Evolutionary conservation across 2,329 filamentous ascomycete species (phyloP), one percentile per base, ranked within the genome.

Genomic region (Aspergillus proliferans): DNA sequence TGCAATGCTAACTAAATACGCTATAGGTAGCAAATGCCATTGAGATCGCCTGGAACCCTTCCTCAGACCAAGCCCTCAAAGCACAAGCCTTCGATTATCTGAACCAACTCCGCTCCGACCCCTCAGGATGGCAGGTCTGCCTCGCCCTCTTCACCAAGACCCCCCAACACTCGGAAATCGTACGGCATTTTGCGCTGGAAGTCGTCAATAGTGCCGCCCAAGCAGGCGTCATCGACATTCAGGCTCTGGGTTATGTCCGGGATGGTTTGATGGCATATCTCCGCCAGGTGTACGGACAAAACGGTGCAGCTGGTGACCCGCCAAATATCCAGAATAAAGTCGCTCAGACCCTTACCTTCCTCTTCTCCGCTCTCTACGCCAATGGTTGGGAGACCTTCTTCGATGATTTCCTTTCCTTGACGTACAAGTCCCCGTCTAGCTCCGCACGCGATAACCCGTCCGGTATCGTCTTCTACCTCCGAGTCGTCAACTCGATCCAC

Each of bases 191-290:
- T 52, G 88, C 87, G 55, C 81, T 98, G 55, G 93, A 98, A 66
- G 84, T 96, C 45, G 84, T 98, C 70, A 97, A 95, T 72, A 89
- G 87, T 73, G 89, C 90, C 43, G 83, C 96, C 43, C 87, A 94
- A 64, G 84, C 83, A 41, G 87, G 88, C 58, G 76, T 84, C 38
- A 80, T 95, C 58, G 87, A 95, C 61, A 72, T 76, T 46, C 78
- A 84, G 62, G 87, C 84, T 58, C 76, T 97, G 55, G 73, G 76
- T 43, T 85, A 85, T 64, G 82, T 97, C 60, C 90, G 88, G 68
- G 84, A 93, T 59, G 86, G 83, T 41, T 75, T 98, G 57, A 77
- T 95, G 72, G 80, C 82, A 58, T 96, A 97, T 69, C 79, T 93
- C 52, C 82, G 82, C 56, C 81, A 85, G 60, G 83, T 80, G 44